Conservation (phyloP, 805 yeast genomes). For the Ogataea ramenticola region DNA sequence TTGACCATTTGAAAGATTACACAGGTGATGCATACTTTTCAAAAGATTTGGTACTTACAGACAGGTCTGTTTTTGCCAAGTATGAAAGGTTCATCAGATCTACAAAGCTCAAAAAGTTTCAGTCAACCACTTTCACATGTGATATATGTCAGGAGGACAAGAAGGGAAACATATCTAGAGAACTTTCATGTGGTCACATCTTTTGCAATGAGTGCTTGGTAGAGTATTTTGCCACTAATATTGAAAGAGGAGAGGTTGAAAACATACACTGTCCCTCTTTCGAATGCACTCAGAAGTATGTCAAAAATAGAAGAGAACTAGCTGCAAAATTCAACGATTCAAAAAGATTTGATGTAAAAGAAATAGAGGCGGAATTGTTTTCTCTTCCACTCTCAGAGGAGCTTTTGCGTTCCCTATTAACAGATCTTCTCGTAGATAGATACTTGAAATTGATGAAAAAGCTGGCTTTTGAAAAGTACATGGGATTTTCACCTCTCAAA, state of each 20-base stretch:
- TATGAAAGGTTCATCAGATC: constrained; percentile 16
- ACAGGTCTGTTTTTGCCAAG: background rate
- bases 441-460: constrained; percentile 31
- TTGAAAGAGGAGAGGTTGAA: constrained; percentile 40
- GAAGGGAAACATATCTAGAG: constrained; percentile 36
- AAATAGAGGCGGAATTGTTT: constrained; percentile 32
- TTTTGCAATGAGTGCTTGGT: constrained; percentile 41
- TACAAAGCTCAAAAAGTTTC: constrained; percentile 22
- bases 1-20: no score
- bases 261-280: constrained; percentile 54
- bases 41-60: no score
- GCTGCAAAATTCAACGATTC: constrained; percentile 5
- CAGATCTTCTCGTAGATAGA: constrained; percentile 23
- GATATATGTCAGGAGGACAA: constrained; percentile 47
- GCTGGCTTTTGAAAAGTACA: constrained; percentile 35
- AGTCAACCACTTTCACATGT: constrained; percentile 35
- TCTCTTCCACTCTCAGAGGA: constrained; percentile 31
- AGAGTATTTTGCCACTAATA: constrained; percentile 34
- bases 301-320: constrained; percentile 9
- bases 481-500: constrained; percentile 38
- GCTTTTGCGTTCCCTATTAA: constrained; percentile 27
- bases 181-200: constrained; percentile 40
- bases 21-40: no score
- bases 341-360: constrained; percentile 16
- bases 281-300: constrained; percentile 31